Percentiles rank a stretch among this genome's conserved stretches.
Evolutionary conservation across 768 basidiomycete species (phyloP).

Genomic region (Russula sp.): DNA sequence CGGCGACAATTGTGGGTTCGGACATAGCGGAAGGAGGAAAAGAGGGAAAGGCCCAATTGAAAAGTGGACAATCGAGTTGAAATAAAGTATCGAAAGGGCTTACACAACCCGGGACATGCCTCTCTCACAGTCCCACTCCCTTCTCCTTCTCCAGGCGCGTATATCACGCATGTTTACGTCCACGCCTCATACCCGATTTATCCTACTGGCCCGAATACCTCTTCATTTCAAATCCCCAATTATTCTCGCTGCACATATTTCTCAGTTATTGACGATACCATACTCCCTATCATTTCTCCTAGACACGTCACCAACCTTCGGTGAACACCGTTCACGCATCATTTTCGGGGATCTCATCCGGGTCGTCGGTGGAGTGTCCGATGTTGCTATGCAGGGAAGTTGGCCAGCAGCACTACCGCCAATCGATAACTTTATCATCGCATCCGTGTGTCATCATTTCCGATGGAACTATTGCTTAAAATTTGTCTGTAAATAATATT

Average conservation of each 20-base stretch:
- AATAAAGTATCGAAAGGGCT: slow-evolving; percentile 10
- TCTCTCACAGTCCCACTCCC: background rate
- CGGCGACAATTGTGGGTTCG: slow-evolving; percentile 14
- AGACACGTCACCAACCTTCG: slow-evolving; percentile 16
- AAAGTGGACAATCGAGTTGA: background rate
- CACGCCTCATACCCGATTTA: slow-evolving; percentile 21
- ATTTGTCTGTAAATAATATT: background rate
- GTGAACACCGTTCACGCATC: background rate
- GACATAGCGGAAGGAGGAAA: slow-evolving; percentile 21
- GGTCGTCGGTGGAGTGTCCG: background rate
- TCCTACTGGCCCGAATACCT: background rate
- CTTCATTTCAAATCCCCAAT: slow-evolving; percentile 4
- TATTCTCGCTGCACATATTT: background rate
- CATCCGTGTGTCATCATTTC: background rate
- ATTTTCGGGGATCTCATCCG: background rate
- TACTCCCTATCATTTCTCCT: background rate
- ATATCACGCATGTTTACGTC: slow-evolving; percentile 9
- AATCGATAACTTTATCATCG: background rate
- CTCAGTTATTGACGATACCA: background rate
- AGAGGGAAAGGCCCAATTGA: background rate
- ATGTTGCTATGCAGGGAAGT: background rate
- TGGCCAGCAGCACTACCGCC: background rate
- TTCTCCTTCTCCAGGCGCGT: background rate
- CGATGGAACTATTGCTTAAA: background rate
- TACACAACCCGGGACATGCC: background rate